Evolutionary conservation across 306 rosid genomes (phyloP).

Genomic region (Astragalus membranaceus): DNA sequence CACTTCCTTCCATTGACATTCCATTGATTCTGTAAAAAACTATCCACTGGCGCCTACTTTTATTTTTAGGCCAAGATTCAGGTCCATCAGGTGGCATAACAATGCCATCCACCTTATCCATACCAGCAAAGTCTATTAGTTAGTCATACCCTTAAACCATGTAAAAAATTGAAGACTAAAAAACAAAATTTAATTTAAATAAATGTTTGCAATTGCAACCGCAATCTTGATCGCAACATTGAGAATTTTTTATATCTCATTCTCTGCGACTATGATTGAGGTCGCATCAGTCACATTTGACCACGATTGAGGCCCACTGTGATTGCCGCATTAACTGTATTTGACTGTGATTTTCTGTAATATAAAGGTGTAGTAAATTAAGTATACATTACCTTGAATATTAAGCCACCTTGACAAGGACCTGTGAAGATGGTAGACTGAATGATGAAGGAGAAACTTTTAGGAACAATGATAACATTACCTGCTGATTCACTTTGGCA

Average conservation of each 20-base stretch:
- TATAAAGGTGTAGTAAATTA: neutral
- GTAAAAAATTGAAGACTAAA: neutral
- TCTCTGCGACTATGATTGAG: no score
- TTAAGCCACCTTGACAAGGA: conserved; percentile 60
- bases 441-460: conserved; percentile 53
- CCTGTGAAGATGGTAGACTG: conserved; percentile 80
- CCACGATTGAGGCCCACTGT: no score
- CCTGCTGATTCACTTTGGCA: conserved; percentile 47
- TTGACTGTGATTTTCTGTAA: no score
- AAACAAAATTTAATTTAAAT: no score
- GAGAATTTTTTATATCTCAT: no score
- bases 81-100: conserved; percentile 92
- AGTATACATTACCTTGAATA: conserved; percentile 46
- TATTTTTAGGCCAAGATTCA: conserved; percentile 68
- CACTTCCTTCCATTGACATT: conserved; percentile 72
- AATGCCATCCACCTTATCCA: conserved; percentile 67
- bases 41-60: conserved; percentile 69
- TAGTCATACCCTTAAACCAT: neutral
- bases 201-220: no score
- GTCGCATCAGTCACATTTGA: no score
- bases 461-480: conserved; percentile 52
- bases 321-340: no score
- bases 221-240: no score
- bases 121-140: neutral
- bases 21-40: conserved; percentile 68